Percentiles rank a stretch among this genome's conserved stretches.
These are phyloP conservation scores for Boechera stricta DNA, from an alignment of 345 rosid genomes.

Conservation along the genomic window DNA sequence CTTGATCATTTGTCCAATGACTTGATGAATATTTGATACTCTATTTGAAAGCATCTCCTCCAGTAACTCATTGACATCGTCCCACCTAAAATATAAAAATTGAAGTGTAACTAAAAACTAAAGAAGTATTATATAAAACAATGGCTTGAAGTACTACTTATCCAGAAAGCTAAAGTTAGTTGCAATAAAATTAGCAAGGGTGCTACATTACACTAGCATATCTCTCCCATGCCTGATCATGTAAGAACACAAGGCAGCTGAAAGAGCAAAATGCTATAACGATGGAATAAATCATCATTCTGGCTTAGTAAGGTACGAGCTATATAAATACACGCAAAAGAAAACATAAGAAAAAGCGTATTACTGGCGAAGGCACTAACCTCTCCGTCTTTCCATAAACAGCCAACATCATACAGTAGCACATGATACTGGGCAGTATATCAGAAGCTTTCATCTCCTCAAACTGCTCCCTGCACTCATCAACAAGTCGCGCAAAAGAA, in stretches of 20 bases:
- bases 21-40: constrained; percentile 84
- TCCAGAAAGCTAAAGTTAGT: constrained; percentile 22
- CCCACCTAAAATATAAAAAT: constrained; percentile 64
- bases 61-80: constrained; percentile 70
- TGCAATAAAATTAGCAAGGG: constrained; percentile 1
- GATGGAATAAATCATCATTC: constrained; percentile 7
- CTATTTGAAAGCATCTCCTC: constrained; percentile 80
- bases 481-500: constrained; percentile 82
- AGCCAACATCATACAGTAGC: constrained; percentile 95
- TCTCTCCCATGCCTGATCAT: constrained; percentile 16
- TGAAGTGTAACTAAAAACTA: constrained; percentile 29
- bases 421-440: constrained; percentile 80
- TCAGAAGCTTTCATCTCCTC: constrained; percentile 83
- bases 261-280: constrained; percentile 19
- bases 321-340: neutral
- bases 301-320: constrained; percentile 13
- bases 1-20: constrained; percentile 89
- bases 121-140: neutral
- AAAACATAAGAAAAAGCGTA: constrained; percentile 4
- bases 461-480: constrained; percentile 93
- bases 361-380: constrained; percentile 52
- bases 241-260: constrained; percentile 15
- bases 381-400: constrained; percentile 82
- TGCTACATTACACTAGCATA: constrained; percentile 28
- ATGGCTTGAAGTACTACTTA: constrained; percentile 1